Evolutionary conservation across 2,329 filamentous ascomycete genomes (phyloP).

Genomic region (Aureobasidium sp.): DNA sequence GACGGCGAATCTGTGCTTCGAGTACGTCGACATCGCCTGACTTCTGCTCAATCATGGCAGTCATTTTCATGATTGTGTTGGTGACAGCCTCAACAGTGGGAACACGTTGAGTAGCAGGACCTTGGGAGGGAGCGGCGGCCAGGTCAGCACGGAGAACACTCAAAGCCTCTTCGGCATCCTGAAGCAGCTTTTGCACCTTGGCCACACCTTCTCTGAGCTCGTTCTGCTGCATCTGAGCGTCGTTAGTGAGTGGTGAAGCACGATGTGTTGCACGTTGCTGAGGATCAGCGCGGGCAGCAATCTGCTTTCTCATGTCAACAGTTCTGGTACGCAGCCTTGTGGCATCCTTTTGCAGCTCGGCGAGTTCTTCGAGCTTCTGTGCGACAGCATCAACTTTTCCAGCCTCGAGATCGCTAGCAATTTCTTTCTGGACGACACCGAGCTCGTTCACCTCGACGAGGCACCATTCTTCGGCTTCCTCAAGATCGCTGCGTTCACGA

Average conservation of each 20-base stretch:
- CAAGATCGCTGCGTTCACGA: constrained; percentile 59
- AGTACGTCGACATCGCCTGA: constrained; percentile 86
- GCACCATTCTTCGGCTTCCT: constrained; percentile 53
- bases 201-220: constrained; percentile 73
- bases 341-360: constrained; percentile 62
- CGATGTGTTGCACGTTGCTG: constrained; percentile 57
- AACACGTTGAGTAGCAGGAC: constrained; percentile 43
- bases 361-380: constrained; percentile 60
- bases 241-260: constrained; percentile 70
- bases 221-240: constrained; percentile 76
- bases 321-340: constrained; percentile 66
- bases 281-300: constrained; percentile 62
- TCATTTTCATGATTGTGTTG: constrained; percentile 89
- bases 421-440: constrained; percentile 39
- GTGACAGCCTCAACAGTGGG: constrained; percentile 90
- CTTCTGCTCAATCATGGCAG: constrained; percentile 81
- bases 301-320: constrained; percentile 69
- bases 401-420: constrained; percentile 59
- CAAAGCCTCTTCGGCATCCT: constrained; percentile 71
- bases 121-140: constrained; percentile 46
- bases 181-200: constrained; percentile 64
- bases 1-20: constrained; percentile 74
- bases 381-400: constrained; percentile 62
- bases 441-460: constrained; percentile 70
- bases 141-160: constrained; percentile 73